phyloP scores from a whole-genome alignment of 352 stramenopile genomes.

The Globisporangium nagaii region DNA sequence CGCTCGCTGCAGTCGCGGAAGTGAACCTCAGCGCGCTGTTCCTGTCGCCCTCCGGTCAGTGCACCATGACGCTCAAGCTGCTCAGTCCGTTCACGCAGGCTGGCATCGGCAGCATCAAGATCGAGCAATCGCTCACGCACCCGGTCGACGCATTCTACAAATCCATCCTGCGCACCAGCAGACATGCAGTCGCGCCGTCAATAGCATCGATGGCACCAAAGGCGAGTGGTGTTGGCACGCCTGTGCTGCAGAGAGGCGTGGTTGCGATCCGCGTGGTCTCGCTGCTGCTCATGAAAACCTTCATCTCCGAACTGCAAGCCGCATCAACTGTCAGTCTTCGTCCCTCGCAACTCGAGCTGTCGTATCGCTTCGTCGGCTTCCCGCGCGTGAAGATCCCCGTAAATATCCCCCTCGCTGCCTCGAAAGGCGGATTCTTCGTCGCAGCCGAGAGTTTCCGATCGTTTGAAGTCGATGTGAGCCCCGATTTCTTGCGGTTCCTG shows the following conservation, averaged over 20 bases:
- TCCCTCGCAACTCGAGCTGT: neutral
- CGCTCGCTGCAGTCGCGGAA: conserved; percentile 10
- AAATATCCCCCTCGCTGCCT: neutral
- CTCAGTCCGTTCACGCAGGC: conserved; percentile 9
- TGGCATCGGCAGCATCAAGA: conserved; percentile 6
- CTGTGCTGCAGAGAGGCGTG: neutral
- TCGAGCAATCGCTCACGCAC: conserved; percentile 4
- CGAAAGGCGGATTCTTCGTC: conserved; percentile 10
- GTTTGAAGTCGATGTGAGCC: conserved; percentile 6
- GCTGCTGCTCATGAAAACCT: conserved; percentile 13
- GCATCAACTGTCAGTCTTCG: neutral
- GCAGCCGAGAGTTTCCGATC: neutral
- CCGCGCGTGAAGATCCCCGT: neutral
- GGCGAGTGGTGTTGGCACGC: neutral
- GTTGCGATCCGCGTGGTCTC: conserved; percentile 10
- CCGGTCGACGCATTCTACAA: conserved; percentile 15
- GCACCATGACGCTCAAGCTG: conserved; percentile 10
- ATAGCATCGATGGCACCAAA: neutral
- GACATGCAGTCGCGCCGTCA: neutral
- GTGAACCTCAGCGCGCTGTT: conserved; percentile 16
- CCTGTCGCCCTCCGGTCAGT: conserved; percentile 6
- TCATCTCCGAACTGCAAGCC: conserved; percentile 2
- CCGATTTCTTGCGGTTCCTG: conserved; percentile 5
- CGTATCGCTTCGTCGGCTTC: conserved; percentile 17
- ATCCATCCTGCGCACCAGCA: conserved; percentile 7